Conservation (phyloP, 148 eudicot genomes). For the Vaccinium vitisidaea region DNA sequence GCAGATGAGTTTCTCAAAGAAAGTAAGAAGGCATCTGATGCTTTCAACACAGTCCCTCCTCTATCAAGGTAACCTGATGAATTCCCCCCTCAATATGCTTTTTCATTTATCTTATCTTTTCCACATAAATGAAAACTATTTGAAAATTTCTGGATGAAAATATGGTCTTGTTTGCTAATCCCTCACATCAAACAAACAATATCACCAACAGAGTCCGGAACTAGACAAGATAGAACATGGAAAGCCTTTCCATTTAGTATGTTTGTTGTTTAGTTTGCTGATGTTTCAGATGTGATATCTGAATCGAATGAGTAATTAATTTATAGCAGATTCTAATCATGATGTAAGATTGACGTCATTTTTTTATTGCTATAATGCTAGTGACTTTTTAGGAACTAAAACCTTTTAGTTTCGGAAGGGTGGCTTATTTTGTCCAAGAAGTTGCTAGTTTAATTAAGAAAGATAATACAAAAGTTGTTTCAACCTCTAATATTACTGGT, state of each 20-base stretch:
- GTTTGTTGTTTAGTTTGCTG: not conserved
- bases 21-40: constrained; percentile 83
- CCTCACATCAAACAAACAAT: not conserved
- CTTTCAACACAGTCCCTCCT: constrained; percentile 71
- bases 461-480: not conserved
- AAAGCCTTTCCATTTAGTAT: not conserved
- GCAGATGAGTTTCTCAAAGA: constrained; percentile 96
- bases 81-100: not conserved
- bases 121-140: not conserved
- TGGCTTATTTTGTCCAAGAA: not conserved
- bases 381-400: not conserved
- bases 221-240: not conserved
- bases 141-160: not conserved
- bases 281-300: no score
- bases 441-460: not conserved
- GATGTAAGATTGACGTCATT: not conserved
- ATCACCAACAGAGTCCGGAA: not conserved
- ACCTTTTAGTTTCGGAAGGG: not conserved
- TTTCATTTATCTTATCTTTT: not conserved
- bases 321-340: not conserved
- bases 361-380: not conserved
- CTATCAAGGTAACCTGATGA: constrained; percentile 61
- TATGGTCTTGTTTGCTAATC: not conserved
- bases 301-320: not conserved
- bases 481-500: no score